Evolutionary conservation across 257 asterid genomes (phyloP).

Genomic region (Hygrophila difformis): DNA sequence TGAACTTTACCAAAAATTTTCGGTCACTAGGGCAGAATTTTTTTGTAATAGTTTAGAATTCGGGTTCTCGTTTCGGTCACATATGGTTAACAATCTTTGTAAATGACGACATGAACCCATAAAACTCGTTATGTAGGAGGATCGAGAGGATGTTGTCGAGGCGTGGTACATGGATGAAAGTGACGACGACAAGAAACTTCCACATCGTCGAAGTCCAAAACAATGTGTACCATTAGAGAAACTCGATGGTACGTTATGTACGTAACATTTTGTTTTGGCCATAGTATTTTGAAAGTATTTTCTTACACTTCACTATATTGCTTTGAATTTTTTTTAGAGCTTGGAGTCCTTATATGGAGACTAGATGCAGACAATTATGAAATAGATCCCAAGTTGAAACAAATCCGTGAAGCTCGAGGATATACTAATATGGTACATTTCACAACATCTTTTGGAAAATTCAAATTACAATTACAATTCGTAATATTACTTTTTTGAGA

Average conservation of each 20-base stretch:
- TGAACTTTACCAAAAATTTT: too few species aligned
- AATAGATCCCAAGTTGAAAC: slow-evolving; percentile 78
- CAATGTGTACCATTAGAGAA: slow-evolving; percentile 76
- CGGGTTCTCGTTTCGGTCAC: too few species aligned
- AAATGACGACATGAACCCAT: too few species aligned
- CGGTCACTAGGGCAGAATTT: too few species aligned
- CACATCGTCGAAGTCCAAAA: slow-evolving; percentile 78
- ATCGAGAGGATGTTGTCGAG: slow-evolving; percentile 61
- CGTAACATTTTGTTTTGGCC: too few species aligned
- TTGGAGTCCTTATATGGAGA: slow-evolving; percentile 93
- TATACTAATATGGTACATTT: slow-evolving; percentile 63
- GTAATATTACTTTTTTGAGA: too few species aligned
- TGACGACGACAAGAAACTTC: slow-evolving; percentile 82
- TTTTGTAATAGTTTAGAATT: too few species aligned
- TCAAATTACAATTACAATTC: too few species aligned
- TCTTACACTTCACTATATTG: too few species aligned
- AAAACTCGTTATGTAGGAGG: slow-evolving; percentile 40
- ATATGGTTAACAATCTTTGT: too few species aligned
- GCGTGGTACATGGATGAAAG: slow-evolving; percentile 99
- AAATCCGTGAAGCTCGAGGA: slow-evolving; percentile 82
- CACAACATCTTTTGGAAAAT: too few species aligned
- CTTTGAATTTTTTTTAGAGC: slow-evolving; percentile 36
- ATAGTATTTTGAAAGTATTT: too few species aligned
- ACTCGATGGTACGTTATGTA: slow-evolving; percentile 55
- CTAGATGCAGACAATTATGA: slow-evolving; percentile 87